These are phyloP conservation scores for Podaxis rugospora DNA, from an alignment of 768 basidiomycete genomes.

Conservation along the genomic window DNA sequence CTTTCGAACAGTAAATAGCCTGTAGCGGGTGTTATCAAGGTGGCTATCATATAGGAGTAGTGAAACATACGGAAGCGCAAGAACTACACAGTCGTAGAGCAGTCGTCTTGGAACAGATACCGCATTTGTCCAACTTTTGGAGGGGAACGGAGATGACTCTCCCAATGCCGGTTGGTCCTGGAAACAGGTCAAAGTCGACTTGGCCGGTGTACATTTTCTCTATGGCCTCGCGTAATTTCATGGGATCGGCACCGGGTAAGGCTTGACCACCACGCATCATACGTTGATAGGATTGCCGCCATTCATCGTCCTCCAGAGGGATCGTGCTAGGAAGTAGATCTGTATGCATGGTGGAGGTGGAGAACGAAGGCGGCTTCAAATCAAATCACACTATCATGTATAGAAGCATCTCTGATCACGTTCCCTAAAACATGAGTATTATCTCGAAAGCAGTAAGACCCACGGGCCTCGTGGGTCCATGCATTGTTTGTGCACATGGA, in stretches of 20 bases:
- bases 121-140: conserved; percentile 12
- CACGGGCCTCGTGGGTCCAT: too few relatives aligned
- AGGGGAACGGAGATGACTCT: conserved; percentile 8
- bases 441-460: too few relatives aligned
- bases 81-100: conserved; percentile 10
- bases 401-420: too few relatives aligned
- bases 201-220: neutral
- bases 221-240: neutral
- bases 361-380: neutral
- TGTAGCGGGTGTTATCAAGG: neutral
- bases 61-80: conserved; percentile 12
- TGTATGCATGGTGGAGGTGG: neutral
- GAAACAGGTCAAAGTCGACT: neutral
- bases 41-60: neutral
- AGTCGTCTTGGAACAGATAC: conserved; percentile 5
- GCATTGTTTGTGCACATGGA: too few relatives aligned
- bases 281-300: neutral
- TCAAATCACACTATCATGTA: too few relatives aligned
- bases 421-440: too few relatives aligned
- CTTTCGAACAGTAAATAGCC: conserved; percentile 12
- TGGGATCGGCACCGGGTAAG: neutral
- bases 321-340: neutral
- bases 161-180: neutral
- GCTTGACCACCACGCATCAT: neutral
- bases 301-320: neutral